Evolutionary conservation across 2,329 filamentous ascomycete species (phyloP).

Genomic region (Madurella fahalii): DNA sequence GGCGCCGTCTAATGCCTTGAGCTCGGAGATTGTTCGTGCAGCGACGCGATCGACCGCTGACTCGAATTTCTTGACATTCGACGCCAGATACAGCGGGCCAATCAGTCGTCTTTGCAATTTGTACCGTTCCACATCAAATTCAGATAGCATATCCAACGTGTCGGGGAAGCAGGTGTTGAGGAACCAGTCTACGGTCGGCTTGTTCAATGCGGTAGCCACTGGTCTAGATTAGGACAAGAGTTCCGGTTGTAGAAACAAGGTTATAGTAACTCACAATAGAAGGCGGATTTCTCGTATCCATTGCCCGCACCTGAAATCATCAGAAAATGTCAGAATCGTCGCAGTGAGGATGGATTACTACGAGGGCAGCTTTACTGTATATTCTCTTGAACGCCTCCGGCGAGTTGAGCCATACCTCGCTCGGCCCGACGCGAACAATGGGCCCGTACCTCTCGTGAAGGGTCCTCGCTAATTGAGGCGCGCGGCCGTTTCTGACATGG

Average conservation of each 20-base stretch:
- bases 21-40: slow-evolving; percentile 31
- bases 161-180: slow-evolving; percentile 38
- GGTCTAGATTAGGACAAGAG: neutral
- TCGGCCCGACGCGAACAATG: slow-evolving; percentile 49
- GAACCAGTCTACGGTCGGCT: slow-evolving; percentile 39
- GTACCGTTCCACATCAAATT: slow-evolving; percentile 44
- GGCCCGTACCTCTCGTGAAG: slow-evolving; percentile 48
- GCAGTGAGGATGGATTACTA: neutral
- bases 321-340: neutral
- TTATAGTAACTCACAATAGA: slow-evolving; percentile 41
- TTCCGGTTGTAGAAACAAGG: neutral
- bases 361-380: slow-evolving; percentile 38
- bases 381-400: slow-evolving; percentile 45
- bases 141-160: slow-evolving; percentile 49
- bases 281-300: slow-evolving; percentile 49
- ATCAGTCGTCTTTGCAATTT: slow-evolving; percentile 47
- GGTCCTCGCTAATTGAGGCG: slow-evolving; percentile 38
- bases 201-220: slow-evolving; percentile 46
- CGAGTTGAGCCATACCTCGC: slow-evolving; percentile 51
- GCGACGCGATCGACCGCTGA: slow-evolving; percentile 40
- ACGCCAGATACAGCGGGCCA: slow-evolving; percentile 44
- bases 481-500: slow-evolving; percentile 42
- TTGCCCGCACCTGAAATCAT: slow-evolving; percentile 38
- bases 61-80: slow-evolving; percentile 42
- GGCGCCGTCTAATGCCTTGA: slow-evolving; percentile 35